These are phyloP conservation scores for Somion occarium DNA, from an alignment of 1,284 basidiomycete species.

Conservation along the genomic window DNA sequence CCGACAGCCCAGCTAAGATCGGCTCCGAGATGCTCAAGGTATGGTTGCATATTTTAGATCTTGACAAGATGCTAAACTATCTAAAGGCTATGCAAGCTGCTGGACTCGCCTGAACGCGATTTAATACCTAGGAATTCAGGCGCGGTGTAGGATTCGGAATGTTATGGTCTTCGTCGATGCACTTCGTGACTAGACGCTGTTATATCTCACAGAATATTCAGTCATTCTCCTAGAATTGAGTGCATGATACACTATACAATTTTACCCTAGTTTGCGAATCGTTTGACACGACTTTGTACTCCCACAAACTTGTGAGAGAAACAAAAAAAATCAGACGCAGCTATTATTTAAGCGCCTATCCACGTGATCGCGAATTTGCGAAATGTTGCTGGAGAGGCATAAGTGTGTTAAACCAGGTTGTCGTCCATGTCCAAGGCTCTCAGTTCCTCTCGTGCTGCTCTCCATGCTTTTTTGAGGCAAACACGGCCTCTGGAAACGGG, in stretches of 20 bases:
- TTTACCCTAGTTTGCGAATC: no score
- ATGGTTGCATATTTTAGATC: conserved; percentile 15
- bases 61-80: conserved; percentile 5
- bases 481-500: conserved; percentile 3
- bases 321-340: no score
- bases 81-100: conserved; percentile 79
- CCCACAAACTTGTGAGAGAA: no score
- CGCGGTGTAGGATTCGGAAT: no score
- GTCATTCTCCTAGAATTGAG: no score
- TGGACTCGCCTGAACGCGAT: conserved; percentile 62
- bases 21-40: conserved; percentile 85
- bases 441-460: conserved; percentile 7
- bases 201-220: no score
- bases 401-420: neutral
- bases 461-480: conserved; percentile 7
- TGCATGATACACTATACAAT: no score
- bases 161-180: no score
- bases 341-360: conserved; percentile 1
- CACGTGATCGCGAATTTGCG: conserved; percentile 7
- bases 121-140: no score
- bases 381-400: conserved; percentile 5
- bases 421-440: conserved; percentile 12
- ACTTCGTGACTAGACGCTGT: no score
- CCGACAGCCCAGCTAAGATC: conserved; percentile 95
- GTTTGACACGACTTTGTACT: no score